These are phyloP conservation scores for Ceratocystis diversiconidia DNA, from an alignment of 2,329 filamentous ascomycete species.

Conservation along the genomic window DNA sequence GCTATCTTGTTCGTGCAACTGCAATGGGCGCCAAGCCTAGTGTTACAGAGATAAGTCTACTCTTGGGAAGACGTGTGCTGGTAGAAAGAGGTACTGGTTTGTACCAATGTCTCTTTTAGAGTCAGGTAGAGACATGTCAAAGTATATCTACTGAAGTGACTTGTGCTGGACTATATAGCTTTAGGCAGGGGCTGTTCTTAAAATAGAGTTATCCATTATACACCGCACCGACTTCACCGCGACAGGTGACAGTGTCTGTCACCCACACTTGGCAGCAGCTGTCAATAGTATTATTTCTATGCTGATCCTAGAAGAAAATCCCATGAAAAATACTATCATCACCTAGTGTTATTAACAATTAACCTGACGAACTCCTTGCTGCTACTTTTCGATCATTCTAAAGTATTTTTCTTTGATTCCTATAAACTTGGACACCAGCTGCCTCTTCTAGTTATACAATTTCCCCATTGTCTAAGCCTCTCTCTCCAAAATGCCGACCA, in stretches of 20 bases:
- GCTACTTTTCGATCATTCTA: not conserved
- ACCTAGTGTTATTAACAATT: not conserved
- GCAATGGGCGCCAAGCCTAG: no score
- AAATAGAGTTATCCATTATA: not conserved
- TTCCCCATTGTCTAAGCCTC: no score
- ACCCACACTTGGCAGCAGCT: not conserved
- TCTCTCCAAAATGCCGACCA: conserved; percentile 54
- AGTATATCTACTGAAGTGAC: not conserved
- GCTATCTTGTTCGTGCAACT: no score
- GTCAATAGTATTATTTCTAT: not conserved
- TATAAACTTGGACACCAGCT: no score
- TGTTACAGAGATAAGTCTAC: no score
- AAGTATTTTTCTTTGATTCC: not conserved
- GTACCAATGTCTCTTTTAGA: no score
- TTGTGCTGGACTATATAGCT: no score
- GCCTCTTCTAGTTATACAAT: no score
- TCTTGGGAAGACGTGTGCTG: no score
- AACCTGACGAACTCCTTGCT: not conserved
- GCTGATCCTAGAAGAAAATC: not conserved
- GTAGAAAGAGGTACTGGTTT: no score
- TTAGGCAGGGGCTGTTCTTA: not conserved
- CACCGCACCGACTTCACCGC: not conserved
- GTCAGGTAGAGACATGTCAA: not conserved
- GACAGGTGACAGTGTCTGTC: not conserved
- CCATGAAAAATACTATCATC: conserved; percentile 1